Conservation (phyloP, 2,329 filamentous ascomycete species). For the Lizonia empirigonia region DNA sequence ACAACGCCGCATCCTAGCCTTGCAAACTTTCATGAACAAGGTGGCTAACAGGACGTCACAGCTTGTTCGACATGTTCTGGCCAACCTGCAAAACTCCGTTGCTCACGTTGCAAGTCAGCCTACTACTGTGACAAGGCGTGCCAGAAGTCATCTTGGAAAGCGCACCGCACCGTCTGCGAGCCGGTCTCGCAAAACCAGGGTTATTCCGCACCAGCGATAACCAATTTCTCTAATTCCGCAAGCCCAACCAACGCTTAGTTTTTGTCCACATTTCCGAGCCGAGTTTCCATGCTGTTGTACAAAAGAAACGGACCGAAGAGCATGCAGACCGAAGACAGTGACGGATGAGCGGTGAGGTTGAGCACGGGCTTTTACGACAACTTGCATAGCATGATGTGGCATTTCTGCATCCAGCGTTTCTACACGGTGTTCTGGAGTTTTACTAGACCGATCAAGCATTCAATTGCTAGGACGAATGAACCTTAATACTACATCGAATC, state of each 20-base stretch:
- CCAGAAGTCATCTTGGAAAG: slow-evolving; percentile 59
- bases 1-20: background rate
- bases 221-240: slow-evolving; percentile 35
- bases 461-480: slow-evolving; percentile 25
- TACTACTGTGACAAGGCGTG: slow-evolving; percentile 60
- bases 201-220: slow-evolving; percentile 33
- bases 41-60: slow-evolving; percentile 14
- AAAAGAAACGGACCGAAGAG: slow-evolving; percentile 14
- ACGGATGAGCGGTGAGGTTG: slow-evolving; percentile 18
- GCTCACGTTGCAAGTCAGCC: slow-evolving; percentile 55
- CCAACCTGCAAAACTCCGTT: slow-evolving; percentile 40
- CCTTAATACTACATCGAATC: slow-evolving; percentile 4
- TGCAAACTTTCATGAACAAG: background rate
- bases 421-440: slow-evolving; percentile 21
- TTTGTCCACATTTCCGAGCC: slow-evolving; percentile 8
- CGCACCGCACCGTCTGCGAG: slow-evolving; percentile 55
- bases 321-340: slow-evolving; percentile 11
- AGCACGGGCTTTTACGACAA: slow-evolving; percentile 20
- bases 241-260: slow-evolving; percentile 31
- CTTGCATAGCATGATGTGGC: slow-evolving; percentile 19
- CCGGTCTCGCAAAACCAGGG: slow-evolving; percentile 31
- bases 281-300: slow-evolving; percentile 14
- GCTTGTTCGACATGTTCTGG: slow-evolving; percentile 35
- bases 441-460: slow-evolving; percentile 28
- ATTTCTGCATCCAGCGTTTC: slow-evolving; percentile 19